These are phyloP conservation scores for Trichoderma reesei DNA, from an alignment of 495 filamentous ascomycete genomes.

Conservation along the genomic window DNA sequence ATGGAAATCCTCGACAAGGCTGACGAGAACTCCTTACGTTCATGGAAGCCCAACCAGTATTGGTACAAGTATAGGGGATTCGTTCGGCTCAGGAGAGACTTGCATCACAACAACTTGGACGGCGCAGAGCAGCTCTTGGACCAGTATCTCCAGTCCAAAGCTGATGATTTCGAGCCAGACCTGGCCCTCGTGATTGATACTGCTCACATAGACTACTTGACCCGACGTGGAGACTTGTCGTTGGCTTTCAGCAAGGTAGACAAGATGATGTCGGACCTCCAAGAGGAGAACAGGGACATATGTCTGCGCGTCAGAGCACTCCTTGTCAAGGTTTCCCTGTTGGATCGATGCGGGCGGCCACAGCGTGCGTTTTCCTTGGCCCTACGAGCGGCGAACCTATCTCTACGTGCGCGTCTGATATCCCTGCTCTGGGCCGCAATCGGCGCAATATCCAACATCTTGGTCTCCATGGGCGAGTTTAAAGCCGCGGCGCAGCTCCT, in stretches of 20 bases:
- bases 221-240: conserved; percentile 51
- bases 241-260: conserved; percentile 61
- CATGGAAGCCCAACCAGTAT: conserved; percentile 69
- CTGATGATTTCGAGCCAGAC: conserved; percentile 52
- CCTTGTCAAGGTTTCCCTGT: conserved; percentile 63
- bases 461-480: conserved; percentile 68
- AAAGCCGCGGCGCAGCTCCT: conserved; percentile 56
- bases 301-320: conserved; percentile 66
- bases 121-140: conserved; percentile 58
- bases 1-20: conserved; percentile 57
- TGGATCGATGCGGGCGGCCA: conserved; percentile 58
- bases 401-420: conserved; percentile 61
- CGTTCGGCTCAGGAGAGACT: conserved; percentile 57
- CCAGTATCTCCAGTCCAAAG: conserved; percentile 41
- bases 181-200: conserved; percentile 58
- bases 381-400: conserved; percentile 67
- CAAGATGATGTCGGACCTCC: conserved; percentile 49
- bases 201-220: conserved; percentile 60
- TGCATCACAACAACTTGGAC: conserved; percentile 61
- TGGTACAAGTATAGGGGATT: conserved; percentile 67
- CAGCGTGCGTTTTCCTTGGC: conserved; percentile 77
- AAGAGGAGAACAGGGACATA: conserved; percentile 64
- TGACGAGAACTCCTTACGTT: conserved; percentile 54
- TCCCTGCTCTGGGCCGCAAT: conserved; percentile 71
- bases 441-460: conserved; percentile 54